Evolutionary conservation across 2,329 filamentous ascomycete species (phyloP).

Genomic region (Fulvia fulva): DNA sequence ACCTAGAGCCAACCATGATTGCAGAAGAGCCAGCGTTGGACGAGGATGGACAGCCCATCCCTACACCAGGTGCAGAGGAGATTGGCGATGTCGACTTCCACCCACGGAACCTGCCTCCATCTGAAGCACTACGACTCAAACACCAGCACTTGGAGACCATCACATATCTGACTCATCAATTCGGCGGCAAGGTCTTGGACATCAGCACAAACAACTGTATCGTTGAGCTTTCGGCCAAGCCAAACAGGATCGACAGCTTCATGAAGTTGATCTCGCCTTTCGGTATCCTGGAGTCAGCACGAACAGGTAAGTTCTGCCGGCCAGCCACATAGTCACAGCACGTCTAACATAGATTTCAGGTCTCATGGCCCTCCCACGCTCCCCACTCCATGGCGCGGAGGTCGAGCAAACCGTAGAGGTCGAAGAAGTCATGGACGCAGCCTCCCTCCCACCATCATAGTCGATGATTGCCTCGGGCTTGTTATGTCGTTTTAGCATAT

Average conservation of each 20-base stretch:
- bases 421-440: slow-evolving; percentile 90
- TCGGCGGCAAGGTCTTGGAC: slow-evolving; percentile 94
- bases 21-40: slow-evolving; percentile 17
- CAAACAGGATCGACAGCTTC: slow-evolving; percentile 90
- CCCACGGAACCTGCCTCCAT: slow-evolving; percentile 77
- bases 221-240: slow-evolving; percentile 93
- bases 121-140: slow-evolving; percentile 90
- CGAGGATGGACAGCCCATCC: slow-evolving; percentile 11
- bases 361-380: slow-evolving; percentile 93
- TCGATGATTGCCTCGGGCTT: not conserved
- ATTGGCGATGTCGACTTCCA: slow-evolving; percentile 65
- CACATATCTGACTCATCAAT: slow-evolving; percentile 94
- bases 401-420: slow-evolving; percentile 81
- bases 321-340: not conserved
- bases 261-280: slow-evolving; percentile 93
- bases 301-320: slow-evolving; percentile 59
- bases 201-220: slow-evolving; percentile 99
- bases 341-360: slow-evolving; percentile 40
- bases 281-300: slow-evolving; percentile 91
- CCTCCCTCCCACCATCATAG: slow-evolving; percentile 71
- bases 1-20: slow-evolving; percentile 27
- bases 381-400: slow-evolving; percentile 71
- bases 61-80: slow-evolving; percentile 4
- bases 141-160: slow-evolving; percentile 96
- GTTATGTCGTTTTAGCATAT: slow-evolving; percentile 4